Evolutionary conservation across 257 asterid genomes (phyloP).

Genomic region (Nicotiana sylvestris): DNA sequence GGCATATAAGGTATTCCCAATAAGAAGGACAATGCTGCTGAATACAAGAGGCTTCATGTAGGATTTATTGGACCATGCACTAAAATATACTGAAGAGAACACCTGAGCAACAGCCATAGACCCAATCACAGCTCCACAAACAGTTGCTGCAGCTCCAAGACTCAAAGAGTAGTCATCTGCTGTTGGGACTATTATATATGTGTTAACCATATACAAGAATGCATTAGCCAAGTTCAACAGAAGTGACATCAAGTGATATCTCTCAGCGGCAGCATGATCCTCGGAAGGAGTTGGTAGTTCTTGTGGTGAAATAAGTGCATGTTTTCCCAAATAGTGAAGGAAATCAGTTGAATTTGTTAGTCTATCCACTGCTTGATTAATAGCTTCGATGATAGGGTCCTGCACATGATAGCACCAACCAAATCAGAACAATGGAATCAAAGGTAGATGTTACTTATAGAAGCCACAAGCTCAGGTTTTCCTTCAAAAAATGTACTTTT

Average conservation of each 20-base stretch:
- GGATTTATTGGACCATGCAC: slow-evolving; percentile 99
- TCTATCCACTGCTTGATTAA: slow-evolving; percentile 76
- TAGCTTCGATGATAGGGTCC: slow-evolving; percentile 89
- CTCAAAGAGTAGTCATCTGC: slow-evolving; percentile 95
- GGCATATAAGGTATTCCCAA: slow-evolving; percentile 80
- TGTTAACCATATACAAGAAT: slow-evolving; percentile 93
- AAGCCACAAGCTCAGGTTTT: not conserved
- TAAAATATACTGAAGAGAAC: slow-evolving; percentile 94
- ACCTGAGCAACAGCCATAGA: slow-evolving; percentile 98
- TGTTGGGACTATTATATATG: slow-evolving; percentile 93
- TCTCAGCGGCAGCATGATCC: slow-evolving; percentile 55
- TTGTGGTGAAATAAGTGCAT: slow-evolving; percentile 95
- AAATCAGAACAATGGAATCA: not conserved
- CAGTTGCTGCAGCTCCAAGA: slow-evolving; percentile 95
- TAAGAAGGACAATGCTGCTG: slow-evolving; percentile 75
- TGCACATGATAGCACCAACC: slow-evolving; percentile 19
- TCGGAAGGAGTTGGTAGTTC: slow-evolving; percentile 63
- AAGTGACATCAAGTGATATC: slow-evolving; percentile 89
- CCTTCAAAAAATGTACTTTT: not conserved
- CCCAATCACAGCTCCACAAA: slow-evolving; percentile 92
- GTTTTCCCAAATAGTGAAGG: slow-evolving; percentile 86
- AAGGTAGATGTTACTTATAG: not conserved
- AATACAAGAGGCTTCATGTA: slow-evolving; percentile 82
- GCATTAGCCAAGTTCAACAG: slow-evolving; percentile 85
- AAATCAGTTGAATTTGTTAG: slow-evolving; percentile 77